Percentiles rank a stretch among this genome's conserved stretches.
These are phyloP conservation scores for Colletotrichum liriopes DNA, from an alignment of 2,329 filamentous ascomycete genomes.

Conservation along the genomic window DNA sequence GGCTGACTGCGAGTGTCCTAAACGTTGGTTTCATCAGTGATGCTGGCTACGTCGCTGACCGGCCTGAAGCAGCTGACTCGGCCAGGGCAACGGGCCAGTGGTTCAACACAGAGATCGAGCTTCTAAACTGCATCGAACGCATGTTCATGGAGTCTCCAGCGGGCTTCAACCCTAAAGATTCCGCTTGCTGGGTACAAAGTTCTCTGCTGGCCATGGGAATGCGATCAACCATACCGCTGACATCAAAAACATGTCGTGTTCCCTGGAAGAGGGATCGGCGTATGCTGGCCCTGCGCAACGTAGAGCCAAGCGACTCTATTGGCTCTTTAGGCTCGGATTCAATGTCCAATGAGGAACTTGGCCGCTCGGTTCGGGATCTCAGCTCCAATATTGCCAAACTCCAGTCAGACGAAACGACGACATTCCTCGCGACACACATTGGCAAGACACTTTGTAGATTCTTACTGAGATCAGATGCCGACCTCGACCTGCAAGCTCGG, in stretches of 20 bases:
- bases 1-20: conserved; percentile 56
- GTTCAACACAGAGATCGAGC: conserved; percentile 26
- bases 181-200: not conserved
- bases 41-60: conserved; percentile 54
- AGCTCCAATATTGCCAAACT: conserved; percentile 19
- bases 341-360: conserved; percentile 16
- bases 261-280: conserved; percentile 46
- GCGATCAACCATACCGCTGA: conserved; percentile 8
- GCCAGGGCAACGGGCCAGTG: conserved; percentile 23
- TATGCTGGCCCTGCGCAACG: conserved; percentile 47
- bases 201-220: conserved; percentile 17
- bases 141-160: conserved; percentile 2
- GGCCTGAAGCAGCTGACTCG: conserved; percentile 49
- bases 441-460: conserved; percentile 31
- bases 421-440: conserved; percentile 22
- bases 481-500: conserved; percentile 12
- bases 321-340: conserved; percentile 12
- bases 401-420: conserved; percentile 23
- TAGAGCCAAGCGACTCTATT: not conserved
- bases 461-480: conserved; percentile 39
- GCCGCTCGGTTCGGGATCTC: conserved; percentile 11
- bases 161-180: too few species aligned
- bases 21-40: conserved; percentile 58
- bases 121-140: conserved; percentile 17
- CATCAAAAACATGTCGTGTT: conserved; percentile 28